Evolutionary conservation across 2,329 filamentous ascomycete genomes (phyloP).

Genomic region (Moelleriella libera): DNA sequence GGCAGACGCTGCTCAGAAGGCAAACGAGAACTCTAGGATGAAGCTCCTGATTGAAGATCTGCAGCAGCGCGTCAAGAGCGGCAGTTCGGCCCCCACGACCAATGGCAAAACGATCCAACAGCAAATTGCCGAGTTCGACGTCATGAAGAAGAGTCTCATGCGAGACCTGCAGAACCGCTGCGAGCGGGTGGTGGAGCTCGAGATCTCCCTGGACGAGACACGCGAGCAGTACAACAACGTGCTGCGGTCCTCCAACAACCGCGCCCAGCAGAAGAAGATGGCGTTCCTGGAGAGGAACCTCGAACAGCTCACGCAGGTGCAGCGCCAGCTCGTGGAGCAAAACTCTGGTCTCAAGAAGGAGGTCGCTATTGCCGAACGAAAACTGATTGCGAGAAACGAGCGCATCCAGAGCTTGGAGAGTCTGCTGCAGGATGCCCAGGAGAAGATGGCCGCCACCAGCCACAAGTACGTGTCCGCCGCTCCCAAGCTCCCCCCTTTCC

Average conservation of each 20-base stretch:
- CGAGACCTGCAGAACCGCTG: slow-evolving; percentile 96
- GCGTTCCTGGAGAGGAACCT: slow-evolving; percentile 96
- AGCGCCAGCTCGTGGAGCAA: slow-evolving; percentile 94
- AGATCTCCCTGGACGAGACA: slow-evolving; percentile 94
- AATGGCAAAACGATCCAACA: slow-evolving; percentile 91
- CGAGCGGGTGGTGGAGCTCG: slow-evolving; percentile 92
- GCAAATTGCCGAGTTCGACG: slow-evolving; percentile 96
- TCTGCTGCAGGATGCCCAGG: slow-evolving; percentile 89
- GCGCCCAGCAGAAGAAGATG: slow-evolving; percentile 99
- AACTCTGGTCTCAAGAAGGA: slow-evolving; percentile 97
- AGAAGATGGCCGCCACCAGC: slow-evolving; percentile 94
- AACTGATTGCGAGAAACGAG: slow-evolving; percentile 92
- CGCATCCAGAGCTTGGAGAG: slow-evolving; percentile 88
- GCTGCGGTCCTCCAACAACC: slow-evolving; percentile 88
- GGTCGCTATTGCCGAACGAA: slow-evolving; percentile 94
- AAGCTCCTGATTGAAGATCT: slow-evolving; percentile 70
- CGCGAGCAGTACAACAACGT: slow-evolving; percentile 99
- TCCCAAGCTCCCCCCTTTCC: neutral
- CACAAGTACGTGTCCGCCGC: slow-evolving; percentile 61
- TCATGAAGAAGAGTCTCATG: slow-evolving; percentile 99
- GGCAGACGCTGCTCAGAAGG: slow-evolving; percentile 60
- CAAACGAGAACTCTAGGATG: slow-evolving; percentile 69
- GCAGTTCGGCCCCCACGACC: slow-evolving; percentile 41
- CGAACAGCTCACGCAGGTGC: slow-evolving; percentile 93
- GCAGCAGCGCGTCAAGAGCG: slow-evolving; percentile 55